Evolutionary conservation across 345 rosid species (phyloP), one percentile per base, ranked within the genome.

Genomic region (Pistacia integerrima): DNA sequence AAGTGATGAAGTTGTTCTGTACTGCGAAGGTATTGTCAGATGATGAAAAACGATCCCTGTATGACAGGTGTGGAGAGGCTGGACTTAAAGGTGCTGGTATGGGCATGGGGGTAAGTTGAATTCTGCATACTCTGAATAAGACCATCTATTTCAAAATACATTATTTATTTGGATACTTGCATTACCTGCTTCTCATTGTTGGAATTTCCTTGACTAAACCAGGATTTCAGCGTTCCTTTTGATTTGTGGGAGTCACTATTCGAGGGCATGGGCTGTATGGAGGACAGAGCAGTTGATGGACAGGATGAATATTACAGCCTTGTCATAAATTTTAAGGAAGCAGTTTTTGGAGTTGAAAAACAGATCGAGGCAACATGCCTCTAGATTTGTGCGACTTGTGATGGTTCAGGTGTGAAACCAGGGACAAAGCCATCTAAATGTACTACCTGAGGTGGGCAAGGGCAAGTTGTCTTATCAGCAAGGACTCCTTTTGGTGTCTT

Each of bases 151-250:
- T 13, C 11, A 28, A 9, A n/a, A 60, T 56, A 22, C 13, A 11
- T 62, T 63, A 11, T 57, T 38, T 71, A 18, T 38, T 57, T 38
- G 2, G 46, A 8, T 18, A 4, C 22, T 49, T 14, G 48, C 11
- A 35, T 38, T 2, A 9, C 60, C 59, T 73, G 0, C 2, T 38
- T 74, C 33, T 73, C 60, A 75, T 76, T 48, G 17, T 76, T 66
- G 65, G 61, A 72, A 73, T 52, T 64, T 82, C 11, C 3, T 78
- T 52, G 54, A 20, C 36, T 67, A 7, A 76, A 41, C 65, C 87
- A 97, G 97, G 99, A 94, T 85, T 94, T 91, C 80, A 97, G 96
- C 88, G 92, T 91, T 80, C 98, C 98, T 9, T 94, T 97, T 54
- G 98, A 97, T 90, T 74, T 91, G 72, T 97, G 92, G 28, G 99